Base-by-base conservation (phyloP, 108 stramenopile species). In the Epipyxis sp. region DNA sequence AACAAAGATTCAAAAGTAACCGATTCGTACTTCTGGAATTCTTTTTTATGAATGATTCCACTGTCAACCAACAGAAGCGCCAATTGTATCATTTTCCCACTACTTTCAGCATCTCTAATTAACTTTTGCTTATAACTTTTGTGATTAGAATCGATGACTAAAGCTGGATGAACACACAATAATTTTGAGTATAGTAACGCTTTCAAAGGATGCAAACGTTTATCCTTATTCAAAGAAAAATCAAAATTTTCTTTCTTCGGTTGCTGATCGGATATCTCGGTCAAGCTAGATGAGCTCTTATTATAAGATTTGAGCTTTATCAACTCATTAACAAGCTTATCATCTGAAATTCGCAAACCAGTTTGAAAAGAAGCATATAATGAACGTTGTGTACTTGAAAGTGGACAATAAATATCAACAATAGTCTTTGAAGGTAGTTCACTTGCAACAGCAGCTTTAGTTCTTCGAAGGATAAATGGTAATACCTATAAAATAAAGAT, bases 371-470 rank as follows among this genome's bases (percentile, higher is more conserved):
- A n/a, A n/a, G n/a, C n/a, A n/a, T n/a, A n/a, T n/a, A n/a, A n/a
- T n/a, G 59, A 29, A 10, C 72, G 43, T 79, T 96, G 95, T 58
- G 81, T 37, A 2, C 82, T 59, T 58, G 89, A 91, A 80, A 97
- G 87, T 29, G 81, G 65, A 78, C 93, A 94, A 59, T 88, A 87
- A 62, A 97, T 81, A 27, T 91, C 89, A 1, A 91, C 90, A 46
- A 97, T 85, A 37, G 86, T 85, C 79, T 85, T 85, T 41, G 84
- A 59, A 82, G 84, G 84, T 0, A 85, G 80, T 40, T 85, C 84
- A 27, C 77, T 83, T 20, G 79, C 69, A 40, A 85, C 84, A 62
- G 82, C 43, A 25, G 41, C 59, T 27, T 85, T 85, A 40, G 69
- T 80, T n/a, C 84, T 62, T 1, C 84, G 76, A 39, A 85, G 80